Evolutionary conservation across 306 rosid genomes (phyloP), one percentile per base, ranked within the genome.

Genomic region (Biancaea sappan): DNA sequence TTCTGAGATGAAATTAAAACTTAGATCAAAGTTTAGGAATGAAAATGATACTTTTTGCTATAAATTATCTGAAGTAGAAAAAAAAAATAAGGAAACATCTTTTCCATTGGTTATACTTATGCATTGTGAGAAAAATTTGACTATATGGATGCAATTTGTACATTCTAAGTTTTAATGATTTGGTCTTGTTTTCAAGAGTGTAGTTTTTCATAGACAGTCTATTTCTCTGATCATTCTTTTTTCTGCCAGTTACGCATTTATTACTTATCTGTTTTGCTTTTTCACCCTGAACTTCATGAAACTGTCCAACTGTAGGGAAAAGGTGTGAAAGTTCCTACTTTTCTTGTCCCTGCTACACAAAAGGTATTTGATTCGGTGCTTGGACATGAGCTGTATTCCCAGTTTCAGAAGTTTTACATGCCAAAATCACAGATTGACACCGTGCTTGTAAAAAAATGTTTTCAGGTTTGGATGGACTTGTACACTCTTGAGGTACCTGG

Each of bases 281-380:
- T 51, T 40, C 46, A 25, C 41, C 7, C 24, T 53, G 46, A 62
- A 25, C 62, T 52, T 75, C 6, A 64, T 37, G 56, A 58, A 65
- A 72, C 24, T 0, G 22, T 52, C 68, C 52, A 10, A 5, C 21
- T 82, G 72, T 70, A 93, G 98, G 91, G 97, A 0, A 87, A 90
- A 82, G 77, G 75, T 66, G 92, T 90, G 63, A 87, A 88, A 79
- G 96, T 93, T 52, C 91, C 98, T 40, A 93, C 96, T 53, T 93
- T 93, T 80, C 94, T 90, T 44, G 98, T 90, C 54, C 98, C 96
- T 22, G 98, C 96, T 56, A 87, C 96, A 10, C 96, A 86, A 60
- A 90, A 88, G 96, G 98, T 92, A 46, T 47, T 69, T 47, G 70
- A 31, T 38, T 56, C 19, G 51, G 59, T 52, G 50, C 25, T 19